phyloP scores from a whole-genome alignment of 1,139 yeast genomes.

The Candida tropicalis region DNA sequence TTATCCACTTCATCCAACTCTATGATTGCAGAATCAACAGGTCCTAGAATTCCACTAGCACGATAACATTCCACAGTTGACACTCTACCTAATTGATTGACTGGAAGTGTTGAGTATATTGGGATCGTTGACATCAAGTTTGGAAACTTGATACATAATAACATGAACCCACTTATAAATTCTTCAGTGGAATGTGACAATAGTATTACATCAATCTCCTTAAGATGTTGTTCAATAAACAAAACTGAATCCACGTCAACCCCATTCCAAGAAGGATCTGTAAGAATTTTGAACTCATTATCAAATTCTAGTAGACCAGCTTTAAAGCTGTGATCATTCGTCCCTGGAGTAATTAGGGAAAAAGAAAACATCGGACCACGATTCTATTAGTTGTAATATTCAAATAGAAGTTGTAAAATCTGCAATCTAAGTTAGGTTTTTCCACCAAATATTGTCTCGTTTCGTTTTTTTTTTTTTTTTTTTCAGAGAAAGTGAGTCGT shows the following conservation, averaged over 20 bases:
- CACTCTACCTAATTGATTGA: constrained; percentile 81
- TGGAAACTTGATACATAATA: constrained; percentile 65
- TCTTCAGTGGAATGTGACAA: constrained; percentile 86
- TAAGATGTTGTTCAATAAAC: constrained; percentile 47
- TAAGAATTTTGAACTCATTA: constrained; percentile 51
- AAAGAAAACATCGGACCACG: constrained; percentile 39
- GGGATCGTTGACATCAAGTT: constrained; percentile 65
- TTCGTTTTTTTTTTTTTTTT: too few relatives aligned
- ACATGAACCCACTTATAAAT: constrained; percentile 79
- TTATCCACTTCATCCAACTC: constrained; percentile 79
- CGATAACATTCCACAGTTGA: constrained; percentile 82
- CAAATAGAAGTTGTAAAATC: too few relatives aligned
- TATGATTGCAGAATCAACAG: constrained; percentile 59
- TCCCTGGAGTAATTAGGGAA: constrained; percentile 37
- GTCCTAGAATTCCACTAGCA: constrained; percentile 73
- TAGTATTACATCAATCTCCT: constrained; percentile 65
- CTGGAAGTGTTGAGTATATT: constrained; percentile 86
- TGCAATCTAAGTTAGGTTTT: too few relatives aligned
- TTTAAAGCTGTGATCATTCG: constrained; percentile 35
- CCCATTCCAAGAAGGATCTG: constrained; percentile 80
- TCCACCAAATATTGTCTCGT: too few relatives aligned
- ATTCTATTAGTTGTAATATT: not conserved
- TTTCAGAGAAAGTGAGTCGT: too few relatives aligned
- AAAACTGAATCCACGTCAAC: constrained; percentile 35
- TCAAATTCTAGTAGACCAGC: constrained; percentile 51